Conservation (phyloP, 768 basidiomycete species). For the Leccinum rimulosum region DNA sequence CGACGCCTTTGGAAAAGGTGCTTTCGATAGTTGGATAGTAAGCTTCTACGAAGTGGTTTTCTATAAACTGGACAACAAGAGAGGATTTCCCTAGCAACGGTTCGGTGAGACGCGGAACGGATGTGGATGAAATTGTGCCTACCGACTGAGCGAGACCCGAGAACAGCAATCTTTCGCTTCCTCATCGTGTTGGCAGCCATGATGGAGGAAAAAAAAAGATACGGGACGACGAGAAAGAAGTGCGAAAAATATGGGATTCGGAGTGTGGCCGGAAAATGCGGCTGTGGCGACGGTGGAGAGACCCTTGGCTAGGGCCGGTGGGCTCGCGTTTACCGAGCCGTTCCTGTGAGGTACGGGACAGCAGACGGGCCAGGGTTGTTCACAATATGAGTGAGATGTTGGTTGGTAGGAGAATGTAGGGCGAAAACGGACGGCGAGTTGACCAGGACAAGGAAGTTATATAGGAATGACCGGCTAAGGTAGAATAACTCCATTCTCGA, state of each 20-base stretch:
- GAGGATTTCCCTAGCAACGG: conserved; percentile 84
- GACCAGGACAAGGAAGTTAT: conserved; percentile 15
- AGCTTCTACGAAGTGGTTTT: conserved; percentile 85
- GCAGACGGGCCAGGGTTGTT: conserved; percentile 17
- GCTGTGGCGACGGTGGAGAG: conserved; percentile 21
- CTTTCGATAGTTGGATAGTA: conserved; percentile 97
- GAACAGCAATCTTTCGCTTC: conserved; percentile 86
- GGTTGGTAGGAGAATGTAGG: conserved; percentile 1
- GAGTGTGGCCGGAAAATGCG: conserved; percentile 18
- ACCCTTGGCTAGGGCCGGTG: conserved; percentile 1
- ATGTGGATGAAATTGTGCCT: conserved; percentile 25
- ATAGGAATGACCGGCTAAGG: conserved; percentile 12
- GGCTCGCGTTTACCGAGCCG: conserved; percentile 30
- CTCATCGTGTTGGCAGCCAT: conserved; percentile 47
- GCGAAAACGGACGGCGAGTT: neutral
- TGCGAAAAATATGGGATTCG: conserved; percentile 8
- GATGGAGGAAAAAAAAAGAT: conserved; percentile 2
- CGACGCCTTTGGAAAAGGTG: conserved; percentile 81
- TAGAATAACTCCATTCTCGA: conserved; percentile 11
- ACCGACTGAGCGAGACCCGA: conserved; percentile 90
- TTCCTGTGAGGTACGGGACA: conserved; percentile 22
- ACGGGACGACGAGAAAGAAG: conserved; percentile 13
- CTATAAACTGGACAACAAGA: conserved; percentile 88
- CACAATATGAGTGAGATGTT: neutral
- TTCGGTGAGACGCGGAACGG: conserved; percentile 15